Percentiles rank a stretch among this genome's conserved stretches.
Evolutionary conservation across 371 early-diverging fungal species (phyloP).

Genomic region (Polyrhizophydium stewartii): DNA sequence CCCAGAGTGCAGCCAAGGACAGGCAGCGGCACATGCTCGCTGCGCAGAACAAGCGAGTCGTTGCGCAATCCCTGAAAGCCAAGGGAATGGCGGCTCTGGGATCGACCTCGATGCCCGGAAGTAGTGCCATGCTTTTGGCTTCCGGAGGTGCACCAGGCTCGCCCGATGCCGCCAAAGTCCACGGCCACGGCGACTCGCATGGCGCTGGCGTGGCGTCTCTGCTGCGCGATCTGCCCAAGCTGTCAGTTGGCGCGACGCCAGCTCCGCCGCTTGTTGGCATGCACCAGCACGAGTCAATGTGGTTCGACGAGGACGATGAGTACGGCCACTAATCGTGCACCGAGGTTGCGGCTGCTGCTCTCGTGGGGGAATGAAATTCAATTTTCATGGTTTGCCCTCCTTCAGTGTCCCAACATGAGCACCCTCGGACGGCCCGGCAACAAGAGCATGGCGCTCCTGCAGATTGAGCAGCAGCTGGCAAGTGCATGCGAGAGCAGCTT

Average conservation of each 20-base stretch:
- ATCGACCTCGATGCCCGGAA: not conserved
- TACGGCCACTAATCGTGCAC: conserved; percentile 16
- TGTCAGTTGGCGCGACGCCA: too few relatives aligned
- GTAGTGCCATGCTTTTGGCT: too few relatives aligned
- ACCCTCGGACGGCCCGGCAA: not conserved
- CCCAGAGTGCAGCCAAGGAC: conserved; percentile 8
- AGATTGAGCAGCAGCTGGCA: conserved; percentile 1
- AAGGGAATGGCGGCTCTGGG: not conserved
- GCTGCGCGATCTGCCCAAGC: not conserved
- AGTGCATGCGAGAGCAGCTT: not conserved
- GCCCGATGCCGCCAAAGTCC: not conserved
- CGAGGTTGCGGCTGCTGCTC: too few relatives aligned
- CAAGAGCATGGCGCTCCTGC: not conserved
- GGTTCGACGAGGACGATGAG: conserved; percentile 18
- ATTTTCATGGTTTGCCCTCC: not conserved
- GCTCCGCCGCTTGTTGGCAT: not conserved
- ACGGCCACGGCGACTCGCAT: not conserved
- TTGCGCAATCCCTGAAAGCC: not conserved
- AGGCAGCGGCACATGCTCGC: not conserved
- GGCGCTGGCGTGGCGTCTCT: too few relatives aligned
- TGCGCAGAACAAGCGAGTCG: conserved; percentile 1
- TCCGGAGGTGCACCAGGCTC: not conserved
- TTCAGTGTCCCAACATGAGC: not conserved
- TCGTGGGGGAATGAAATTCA: too few relatives aligned
- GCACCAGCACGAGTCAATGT: conserved; percentile 8